These are phyloP conservation scores for Phytophthora gonapodyides DNA, from an alignment of 352 stramenopile genomes.

Conservation along the genomic window DNA sequence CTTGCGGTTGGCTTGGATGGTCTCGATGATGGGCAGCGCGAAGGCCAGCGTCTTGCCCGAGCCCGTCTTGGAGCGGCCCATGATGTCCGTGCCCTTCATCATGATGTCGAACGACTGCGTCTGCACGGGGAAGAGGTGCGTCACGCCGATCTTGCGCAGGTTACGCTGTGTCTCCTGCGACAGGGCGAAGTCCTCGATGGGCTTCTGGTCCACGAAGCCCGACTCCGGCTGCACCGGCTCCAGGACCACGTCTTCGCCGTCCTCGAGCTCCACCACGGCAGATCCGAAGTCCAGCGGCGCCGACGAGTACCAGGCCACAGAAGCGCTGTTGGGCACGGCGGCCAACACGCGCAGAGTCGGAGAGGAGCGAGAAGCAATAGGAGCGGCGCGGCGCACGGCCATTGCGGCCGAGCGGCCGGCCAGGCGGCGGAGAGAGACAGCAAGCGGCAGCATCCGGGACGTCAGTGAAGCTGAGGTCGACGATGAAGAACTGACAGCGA, in stretches of 20 bases:
- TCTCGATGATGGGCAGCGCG: conserved; percentile 79
- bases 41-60: conserved; percentile 86
- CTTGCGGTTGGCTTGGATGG: conserved; percentile 53
- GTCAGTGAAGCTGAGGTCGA: conserved; percentile 2
- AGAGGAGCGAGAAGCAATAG: conserved; percentile 14
- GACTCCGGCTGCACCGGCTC: conserved; percentile 43
- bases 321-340: conserved; percentile 13
- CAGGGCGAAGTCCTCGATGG: conserved; percentile 66
- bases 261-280: conserved; percentile 29
- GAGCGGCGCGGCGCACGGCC: conserved; percentile 15
- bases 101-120: conserved; percentile 83
- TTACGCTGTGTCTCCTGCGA: conserved; percentile 63
- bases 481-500: conserved; percentile 22
- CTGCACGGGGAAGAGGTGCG: conserved; percentile 85
- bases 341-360: conserved; percentile 19
- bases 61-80: conserved; percentile 83
- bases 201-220: conserved; percentile 79
- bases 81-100: conserved; percentile 82
- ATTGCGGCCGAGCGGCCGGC: conserved; percentile 30
- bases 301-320: conserved; percentile 32
- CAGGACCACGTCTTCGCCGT: conserved; percentile 50
- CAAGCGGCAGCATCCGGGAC: conserved; percentile 38
- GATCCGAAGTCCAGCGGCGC: conserved; percentile 21
- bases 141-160: conserved; percentile 65
- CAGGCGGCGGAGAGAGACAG: conserved; percentile 38